Percentiles rank a stretch among this genome's conserved stretches.
Conservation (phyloP, 208 protist genomes). For the Wallacemonas rigidus region DNA sequence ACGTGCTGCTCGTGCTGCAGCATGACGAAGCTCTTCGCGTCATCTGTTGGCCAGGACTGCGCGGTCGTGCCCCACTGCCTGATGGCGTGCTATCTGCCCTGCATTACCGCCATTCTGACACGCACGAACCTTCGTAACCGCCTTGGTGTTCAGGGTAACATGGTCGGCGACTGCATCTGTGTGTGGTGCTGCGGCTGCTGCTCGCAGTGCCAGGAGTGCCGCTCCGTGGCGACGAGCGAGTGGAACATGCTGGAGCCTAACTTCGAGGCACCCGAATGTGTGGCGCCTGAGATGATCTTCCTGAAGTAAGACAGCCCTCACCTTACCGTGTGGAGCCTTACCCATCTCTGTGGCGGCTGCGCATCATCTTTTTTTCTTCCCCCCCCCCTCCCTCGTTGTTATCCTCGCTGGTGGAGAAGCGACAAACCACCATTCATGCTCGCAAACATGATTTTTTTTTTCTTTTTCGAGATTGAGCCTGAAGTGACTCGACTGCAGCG, state of each 20-base stretch:
- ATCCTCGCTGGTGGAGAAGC: too few species aligned
- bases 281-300: constrained; percentile 35
- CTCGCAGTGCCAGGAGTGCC: constrained; percentile 57
- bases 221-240: constrained; percentile 32
- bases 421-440: too few species aligned
- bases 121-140: constrained; percentile 62
- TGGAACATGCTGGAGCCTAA: constrained; percentile 47
- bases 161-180: constrained; percentile 66
- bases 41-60: constrained; percentile 53
- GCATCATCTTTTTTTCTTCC: background rate
- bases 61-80: constrained; percentile 55
- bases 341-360: background rate
- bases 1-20: constrained; percentile 42
- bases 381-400: too few species aligned
- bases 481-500: too few species aligned
- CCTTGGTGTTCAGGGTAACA: constrained; percentile 50
- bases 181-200: constrained; percentile 58
- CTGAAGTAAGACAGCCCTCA: constrained; percentile 17
- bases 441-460: too few species aligned
- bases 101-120: constrained; percentile 35
- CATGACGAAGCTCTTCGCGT: constrained; percentile 57
- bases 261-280: constrained; percentile 24
- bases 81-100: constrained; percentile 39
- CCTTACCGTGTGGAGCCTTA: background rate
- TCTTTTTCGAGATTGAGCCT: too few species aligned